Evolutionary conservation across 179 eudicot species (phyloP).

Genomic region (Carnegiea gigantea): DNA sequence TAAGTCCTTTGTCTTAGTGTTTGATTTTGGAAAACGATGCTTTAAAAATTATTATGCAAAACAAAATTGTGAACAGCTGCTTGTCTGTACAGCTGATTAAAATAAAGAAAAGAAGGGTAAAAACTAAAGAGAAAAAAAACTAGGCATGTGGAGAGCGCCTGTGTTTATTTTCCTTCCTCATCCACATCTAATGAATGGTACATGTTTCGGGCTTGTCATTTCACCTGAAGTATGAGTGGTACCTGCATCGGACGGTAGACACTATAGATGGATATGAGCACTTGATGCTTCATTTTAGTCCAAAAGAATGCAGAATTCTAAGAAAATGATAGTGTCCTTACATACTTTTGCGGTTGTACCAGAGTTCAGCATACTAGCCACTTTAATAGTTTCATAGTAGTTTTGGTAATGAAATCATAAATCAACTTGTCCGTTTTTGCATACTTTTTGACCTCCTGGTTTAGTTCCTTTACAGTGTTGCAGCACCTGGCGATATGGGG

Average conservation of each 20-base stretch:
- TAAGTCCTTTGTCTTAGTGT: conserved; percentile 36
- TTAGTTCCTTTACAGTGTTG: conserved; percentile 81
- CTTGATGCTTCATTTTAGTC: not conserved
- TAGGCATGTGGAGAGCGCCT: no score
- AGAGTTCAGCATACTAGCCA: not conserved
- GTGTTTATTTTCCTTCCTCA: no score
- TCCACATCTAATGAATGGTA: no score
- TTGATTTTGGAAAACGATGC: conserved; percentile 15
- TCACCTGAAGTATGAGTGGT: no score
- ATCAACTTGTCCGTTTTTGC: conserved; percentile 7
- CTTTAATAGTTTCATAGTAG: not conserved
- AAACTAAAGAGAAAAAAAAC: not conserved
- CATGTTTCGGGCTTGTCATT: no score
- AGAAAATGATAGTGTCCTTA: no score
- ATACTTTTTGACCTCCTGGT: conserved; percentile 23
- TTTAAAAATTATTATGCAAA: not conserved
- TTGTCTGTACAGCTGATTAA: not conserved
- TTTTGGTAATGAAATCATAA: not conserved
- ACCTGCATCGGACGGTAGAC: no score
- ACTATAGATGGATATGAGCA: not conserved
- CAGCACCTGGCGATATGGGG: conserved; percentile 99
- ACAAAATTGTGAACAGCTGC: not conserved
- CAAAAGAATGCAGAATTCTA: no score
- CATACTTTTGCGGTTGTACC: not conserved
- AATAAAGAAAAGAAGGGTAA: not conserved